Base-by-base conservation (phyloP, 108 stramenopile species). In the Skeletonema costatum region DNA sequence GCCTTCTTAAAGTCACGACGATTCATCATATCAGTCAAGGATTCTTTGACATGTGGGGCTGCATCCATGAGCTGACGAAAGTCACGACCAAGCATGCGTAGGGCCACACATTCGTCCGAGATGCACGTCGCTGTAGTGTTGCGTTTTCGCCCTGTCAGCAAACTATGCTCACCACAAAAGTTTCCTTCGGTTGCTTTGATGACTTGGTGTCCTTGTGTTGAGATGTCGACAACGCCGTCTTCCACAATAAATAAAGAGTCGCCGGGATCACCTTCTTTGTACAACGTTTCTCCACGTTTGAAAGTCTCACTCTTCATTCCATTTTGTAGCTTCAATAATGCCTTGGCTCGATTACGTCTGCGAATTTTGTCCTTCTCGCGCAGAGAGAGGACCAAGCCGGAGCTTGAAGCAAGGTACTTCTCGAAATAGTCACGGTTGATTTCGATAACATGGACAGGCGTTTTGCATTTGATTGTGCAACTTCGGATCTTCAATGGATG, bases 1-100 rank as follows among this genome's bases (percentile, higher is more conserved):
- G 94, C 94, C 75, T 95, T 95, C 66, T 93, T 90, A 61, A 95
- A 92, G 69, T 95, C 92, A 9, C 94, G 87, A 42, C 94, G 83
- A 33, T 88, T 80, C 62, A 83, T 87, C 72, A 93, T 74, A 61
- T 95, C 94, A 12, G 72, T 66, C 10, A 95, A 64, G 1, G 89
- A 80, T 44, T 88, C 88, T 33, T 88, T 81, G 32, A 92, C 69
- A 14, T 69, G 66, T 6, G 88, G 86, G 1, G 86, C 75, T 3
- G 75, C 68, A 32, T 86, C 86, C 80, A 88, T 68, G 29, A 95
- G 71, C 56, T 85, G 84, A 3, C 87, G 85, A 64, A 92, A 93
- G 66, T 92, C 84, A 13, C 60, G 31, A 29, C 85, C 89, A 13
- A 68, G 38, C 64, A 95, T 81, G 1, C 74, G 85, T 25, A 86